Base-by-base conservation (phyloP, 441 rosid species). In the Bruguiera hainesii region DNA sequence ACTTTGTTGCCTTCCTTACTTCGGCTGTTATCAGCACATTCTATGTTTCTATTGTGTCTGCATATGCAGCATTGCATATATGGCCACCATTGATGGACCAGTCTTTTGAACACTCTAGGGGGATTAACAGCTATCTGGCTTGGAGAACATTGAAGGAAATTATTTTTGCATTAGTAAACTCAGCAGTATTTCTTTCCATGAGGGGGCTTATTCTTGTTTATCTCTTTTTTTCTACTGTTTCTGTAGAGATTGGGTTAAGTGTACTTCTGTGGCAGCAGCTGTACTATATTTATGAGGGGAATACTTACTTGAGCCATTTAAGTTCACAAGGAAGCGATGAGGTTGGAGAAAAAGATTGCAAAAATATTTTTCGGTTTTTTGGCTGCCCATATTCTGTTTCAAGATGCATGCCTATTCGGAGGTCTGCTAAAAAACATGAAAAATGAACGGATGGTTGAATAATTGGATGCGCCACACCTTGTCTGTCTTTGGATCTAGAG, bases 221-320 rank as follows among this genome's bases (percentile, higher is more conserved):
- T 76, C 87, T 94, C 31, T 80, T 88, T 76, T 67, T 91, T 76
- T 77, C 95, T 0, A 87, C 92, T 61, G 67, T 84, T 55, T 85
- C 96, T 6, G 87, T 94, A 72, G 83, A 84, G 74, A 78, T 86
- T 7, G 97, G 97, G 60, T 78, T 91, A 52, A 78, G 82, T 58
- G 80, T 88, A 65, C 93, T 94, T 66, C 77, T 94, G 23, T 91
- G 96, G 96, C 98, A 93, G 76, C 98, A 93, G 73, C 89, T 93
- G 20, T 84, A 74, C 75, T 93, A 79, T 62, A 87, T 93, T 60
- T 91, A 85, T 26, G 86, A 82, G 77, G 98, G 98, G 30, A 76
- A 83, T 75, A 93, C 97, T 35, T 93, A 87, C 75, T 77, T 90
- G 7, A 78, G 85, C 76, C 91, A 86, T 75, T 75, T 94, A 68